Evolutionary conservation across 768 basidiomycete genomes (phyloP), one percentile per base, ranked within the genome.

Genomic region (Paxillus ammoniavirescens): DNA sequence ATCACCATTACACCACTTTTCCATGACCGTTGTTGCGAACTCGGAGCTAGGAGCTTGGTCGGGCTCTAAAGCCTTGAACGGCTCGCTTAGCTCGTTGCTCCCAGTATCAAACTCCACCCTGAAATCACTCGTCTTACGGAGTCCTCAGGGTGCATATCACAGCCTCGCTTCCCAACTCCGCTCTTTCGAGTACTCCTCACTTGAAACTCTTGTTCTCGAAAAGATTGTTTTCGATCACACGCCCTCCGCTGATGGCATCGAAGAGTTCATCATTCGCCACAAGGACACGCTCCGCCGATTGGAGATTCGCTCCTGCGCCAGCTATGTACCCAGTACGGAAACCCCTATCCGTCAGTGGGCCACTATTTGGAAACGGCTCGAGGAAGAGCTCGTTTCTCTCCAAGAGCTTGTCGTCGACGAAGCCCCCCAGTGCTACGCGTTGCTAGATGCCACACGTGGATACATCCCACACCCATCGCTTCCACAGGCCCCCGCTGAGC

Each of bases 261-360:
- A 69, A 12, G 67, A 67, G 3, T 71, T 69, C 28, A 52, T 69
- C n/a, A 2, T 69, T 18, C 63, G 69, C 13, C 69, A 69, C 59
- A 71, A 71, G 47, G 49, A 42, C 23, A 56, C 48, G 26, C 37
- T 69, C 5, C 63, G 60, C 4, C 60, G 52, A 26, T 45, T 69
- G 5, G 68, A 71, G 21, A 38, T 69, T 28, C 54, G 18, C 38
- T 63, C 61, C 2, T 69, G 69, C 35, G 45, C 63, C 1, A 71
- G 61, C 46, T 71, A 69, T 26, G 58, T 58, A 2, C 47, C 56
- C n/a, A 54, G 28, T n/a, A 5, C n/a, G 3, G 33, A 53, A 12
- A 47, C 52, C n/a, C 49, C 63, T 30, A 2, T 61, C 10, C 63
- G 69, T 38, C 60, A 41, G 26, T 69, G 68, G 68, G 58, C 63